Conservation (phyloP, 768 basidiomycete genomes). For the Tulasnella sp. region DNA sequence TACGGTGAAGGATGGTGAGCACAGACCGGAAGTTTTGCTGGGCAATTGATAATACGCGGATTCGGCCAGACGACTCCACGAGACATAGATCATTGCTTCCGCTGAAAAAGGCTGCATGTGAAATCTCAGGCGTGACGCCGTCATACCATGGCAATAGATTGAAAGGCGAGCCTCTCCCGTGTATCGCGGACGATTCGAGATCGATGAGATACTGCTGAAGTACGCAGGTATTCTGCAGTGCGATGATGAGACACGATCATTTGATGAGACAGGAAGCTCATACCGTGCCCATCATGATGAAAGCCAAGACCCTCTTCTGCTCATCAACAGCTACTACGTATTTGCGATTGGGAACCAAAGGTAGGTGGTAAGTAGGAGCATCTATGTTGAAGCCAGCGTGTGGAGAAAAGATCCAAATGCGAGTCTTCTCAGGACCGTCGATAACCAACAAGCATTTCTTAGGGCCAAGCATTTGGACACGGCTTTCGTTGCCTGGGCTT, state of each 20-base stretch:
- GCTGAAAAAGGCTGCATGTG: neutral
- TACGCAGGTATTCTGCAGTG: neutral
- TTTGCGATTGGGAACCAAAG: slow-evolving; percentile 27
- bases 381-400: neutral
- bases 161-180: slow-evolving; percentile 32
- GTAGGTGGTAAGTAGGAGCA: neutral
- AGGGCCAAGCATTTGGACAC: neutral
- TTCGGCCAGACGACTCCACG: neutral
- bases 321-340: slow-evolving; percentile 44
- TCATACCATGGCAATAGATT: slow-evolving; percentile 37
- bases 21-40: neutral
- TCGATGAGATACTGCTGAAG: slow-evolving; percentile 31
- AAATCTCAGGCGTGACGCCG: slow-evolving; percentile 1
- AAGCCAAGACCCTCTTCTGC: slow-evolving; percentile 35
- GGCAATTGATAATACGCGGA: neutral
- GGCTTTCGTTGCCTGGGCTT: slow-evolving; percentile 11
- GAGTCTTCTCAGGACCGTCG: neutral
- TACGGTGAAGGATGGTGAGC: neutral
- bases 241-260: neutral
- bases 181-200: slow-evolving; percentile 28
- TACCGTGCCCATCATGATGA: neutral
- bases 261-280: neutral
- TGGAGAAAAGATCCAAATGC: neutral
- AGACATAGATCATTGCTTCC: neutral
- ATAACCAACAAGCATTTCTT: neutral